These are phyloP conservation scores for Penicillium sp. DNA, from an alignment of 2,329 filamentous ascomycete species.

Conservation along the genomic window DNA sequence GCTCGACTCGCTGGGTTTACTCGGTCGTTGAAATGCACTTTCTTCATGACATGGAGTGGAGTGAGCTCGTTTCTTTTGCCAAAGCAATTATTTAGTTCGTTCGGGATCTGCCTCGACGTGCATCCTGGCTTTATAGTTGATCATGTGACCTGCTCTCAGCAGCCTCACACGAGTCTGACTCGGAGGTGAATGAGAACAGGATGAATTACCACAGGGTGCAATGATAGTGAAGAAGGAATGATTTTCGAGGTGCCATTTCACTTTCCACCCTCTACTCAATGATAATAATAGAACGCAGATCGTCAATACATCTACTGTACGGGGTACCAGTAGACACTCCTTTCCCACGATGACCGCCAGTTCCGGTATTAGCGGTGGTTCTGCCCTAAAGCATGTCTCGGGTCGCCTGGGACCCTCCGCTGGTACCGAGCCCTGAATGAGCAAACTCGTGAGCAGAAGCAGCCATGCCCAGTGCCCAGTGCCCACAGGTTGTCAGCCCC, in stretches of 20 bases:
- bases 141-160: neutral
- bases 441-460: neutral
- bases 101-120: neutral
- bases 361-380: slow-evolving; percentile 1
- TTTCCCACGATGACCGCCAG: neutral
- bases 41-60: neutral
- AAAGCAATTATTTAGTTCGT: neutral
- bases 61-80: neutral
- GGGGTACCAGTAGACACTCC: neutral
- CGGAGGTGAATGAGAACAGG: neutral
- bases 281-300: neutral
- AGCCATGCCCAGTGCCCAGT: neutral
- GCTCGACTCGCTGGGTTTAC: neutral
- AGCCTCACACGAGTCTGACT: neutral
- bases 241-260: neutral
- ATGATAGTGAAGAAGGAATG: neutral
- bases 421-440: slow-evolving; percentile 21
- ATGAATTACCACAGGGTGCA: neutral
- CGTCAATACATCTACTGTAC: neutral
- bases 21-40: neutral
- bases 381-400: slow-evolving; percentile 7
- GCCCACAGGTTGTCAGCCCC: neutral
- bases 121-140: neutral
- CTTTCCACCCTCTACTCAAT: too few species aligned
- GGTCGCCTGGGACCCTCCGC: slow-evolving; percentile 10